Evolutionary conservation across 75 land plant species (phyloP).

Genomic region (Sequoia sempervirens): DNA sequence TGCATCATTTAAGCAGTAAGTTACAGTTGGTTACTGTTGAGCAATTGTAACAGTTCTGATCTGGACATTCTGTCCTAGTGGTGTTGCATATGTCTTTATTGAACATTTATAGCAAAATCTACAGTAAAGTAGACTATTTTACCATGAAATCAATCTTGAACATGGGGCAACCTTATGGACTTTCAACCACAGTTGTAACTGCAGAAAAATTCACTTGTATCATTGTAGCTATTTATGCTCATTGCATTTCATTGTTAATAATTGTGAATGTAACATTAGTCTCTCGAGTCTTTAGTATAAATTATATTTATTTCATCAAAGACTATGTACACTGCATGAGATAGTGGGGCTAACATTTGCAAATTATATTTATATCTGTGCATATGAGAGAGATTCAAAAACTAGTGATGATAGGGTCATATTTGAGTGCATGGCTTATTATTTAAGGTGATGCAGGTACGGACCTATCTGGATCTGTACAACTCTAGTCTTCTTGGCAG

Average conservation of each 20-base stretch:
- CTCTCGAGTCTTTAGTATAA: too few species aligned
- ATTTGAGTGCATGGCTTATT: neutral
- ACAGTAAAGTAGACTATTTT: neutral
- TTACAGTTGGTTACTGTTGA: neutral
- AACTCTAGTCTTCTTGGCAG: slow-evolving; percentile 54
- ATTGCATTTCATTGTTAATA: too few species aligned
- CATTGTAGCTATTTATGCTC: too few species aligned
- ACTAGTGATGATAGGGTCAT: neutral
- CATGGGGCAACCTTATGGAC: too few species aligned
- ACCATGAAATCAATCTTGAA: too few species aligned
- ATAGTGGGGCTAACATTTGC: neutral
- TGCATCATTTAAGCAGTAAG: neutral
- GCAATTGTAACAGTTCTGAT: neutral
- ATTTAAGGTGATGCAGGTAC: slow-evolving; percentile 33
- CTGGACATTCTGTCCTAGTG: neutral
- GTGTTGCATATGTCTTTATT: neutral
- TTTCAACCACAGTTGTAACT: too few species aligned
- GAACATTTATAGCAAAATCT: neutral
- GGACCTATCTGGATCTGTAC: slow-evolving; percentile 67
- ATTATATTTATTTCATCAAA: too few species aligned
- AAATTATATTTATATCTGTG: neutral
- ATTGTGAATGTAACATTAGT: too few species aligned
- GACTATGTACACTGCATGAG: too few species aligned
- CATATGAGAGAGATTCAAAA: neutral
- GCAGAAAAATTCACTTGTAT: too few species aligned